These are phyloP conservation scores for Bacidia rubella DNA, from an alignment of 495 filamentous ascomycete species.

Conservation along the genomic window DNA sequence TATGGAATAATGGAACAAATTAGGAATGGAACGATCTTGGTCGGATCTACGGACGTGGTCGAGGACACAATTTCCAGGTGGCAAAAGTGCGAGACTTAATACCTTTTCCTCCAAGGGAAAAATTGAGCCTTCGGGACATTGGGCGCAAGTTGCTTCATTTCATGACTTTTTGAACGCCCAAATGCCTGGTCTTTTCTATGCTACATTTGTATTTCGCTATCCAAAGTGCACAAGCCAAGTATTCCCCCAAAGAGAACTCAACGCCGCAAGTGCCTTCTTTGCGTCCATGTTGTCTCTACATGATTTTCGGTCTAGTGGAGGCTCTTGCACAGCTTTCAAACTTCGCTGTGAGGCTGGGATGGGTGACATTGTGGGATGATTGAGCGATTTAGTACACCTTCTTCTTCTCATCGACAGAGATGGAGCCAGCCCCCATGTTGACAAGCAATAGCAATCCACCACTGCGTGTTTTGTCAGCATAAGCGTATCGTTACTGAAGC, in stretches of 20 bases:
- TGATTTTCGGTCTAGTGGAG: not conserved
- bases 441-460: slow-evolving; percentile 88
- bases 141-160: no score
- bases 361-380: no score
- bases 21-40: no score
- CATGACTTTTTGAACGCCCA: not conserved
- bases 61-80: no score
- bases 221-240: not conserved
- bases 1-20: no score
- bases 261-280: not conserved
- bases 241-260: not conserved
- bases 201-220: not conserved
- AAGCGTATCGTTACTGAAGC: not conserved
- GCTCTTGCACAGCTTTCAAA: not conserved
- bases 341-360: no score
- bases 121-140: no score
- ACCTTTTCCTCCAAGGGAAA: no score
- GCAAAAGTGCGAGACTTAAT: no score
- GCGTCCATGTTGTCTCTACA: not conserved
- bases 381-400: slow-evolving; percentile 67
- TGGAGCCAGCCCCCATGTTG: slow-evolving; percentile 95
- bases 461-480: slow-evolving; percentile 24
- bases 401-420: slow-evolving; percentile 99
- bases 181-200: not conserved
- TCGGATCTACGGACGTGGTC: no score